Base-by-base conservation (phyloP, 257 asterid genomes). In the Schizonepeta tenuifolia region DNA sequence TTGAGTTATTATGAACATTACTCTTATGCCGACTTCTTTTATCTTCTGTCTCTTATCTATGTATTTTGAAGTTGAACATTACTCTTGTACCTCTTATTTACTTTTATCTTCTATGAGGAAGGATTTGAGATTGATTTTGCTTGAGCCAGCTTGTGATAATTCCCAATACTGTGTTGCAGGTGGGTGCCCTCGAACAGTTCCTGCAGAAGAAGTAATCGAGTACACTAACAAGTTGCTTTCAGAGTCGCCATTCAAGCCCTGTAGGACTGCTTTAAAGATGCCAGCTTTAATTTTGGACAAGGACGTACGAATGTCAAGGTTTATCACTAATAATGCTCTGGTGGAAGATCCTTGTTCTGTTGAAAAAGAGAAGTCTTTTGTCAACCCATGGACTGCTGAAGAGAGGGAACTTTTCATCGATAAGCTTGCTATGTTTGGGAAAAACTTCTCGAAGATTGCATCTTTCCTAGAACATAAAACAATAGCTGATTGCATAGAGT, bases 401-500 rank as follows among this genome's bases (percentile, higher is more conserved):
- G 99, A 92, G 84, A 85, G 67, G 66, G 93, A 90, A 71, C 81
- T 78, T 36, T 95, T 95, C 81, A 87, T 95, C 36, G 96, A 89
- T 68, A 95, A 86, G 66, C 90, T 92, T 72, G 84, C 87, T 18
- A 18, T 67, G n/a, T 79, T 83, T 64, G 98, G 99, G 72, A 95
- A 95, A 77, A 81, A 95, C 78, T 95, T 95, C 81, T 58, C 50
- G 10, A 86, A 82, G 78, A 95, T 95, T 49, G 87, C 98, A 63
- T 92, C 98, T 67, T 92, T 85, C 81, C 81, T 95, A 28, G 86
- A 84, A 21, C 89, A 85, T 69, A 95, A 87, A 71, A 88, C 96
- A 40, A 75, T 87, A 44, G 98, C 99, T 6, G 99, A 95, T 80
- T 95, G 99, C 76, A 44, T 95, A 26, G 96, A 95, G 87, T 95